Conservation (phyloP, 2,329 filamentous ascomycete species). For the Cercospora zeina region DNA sequence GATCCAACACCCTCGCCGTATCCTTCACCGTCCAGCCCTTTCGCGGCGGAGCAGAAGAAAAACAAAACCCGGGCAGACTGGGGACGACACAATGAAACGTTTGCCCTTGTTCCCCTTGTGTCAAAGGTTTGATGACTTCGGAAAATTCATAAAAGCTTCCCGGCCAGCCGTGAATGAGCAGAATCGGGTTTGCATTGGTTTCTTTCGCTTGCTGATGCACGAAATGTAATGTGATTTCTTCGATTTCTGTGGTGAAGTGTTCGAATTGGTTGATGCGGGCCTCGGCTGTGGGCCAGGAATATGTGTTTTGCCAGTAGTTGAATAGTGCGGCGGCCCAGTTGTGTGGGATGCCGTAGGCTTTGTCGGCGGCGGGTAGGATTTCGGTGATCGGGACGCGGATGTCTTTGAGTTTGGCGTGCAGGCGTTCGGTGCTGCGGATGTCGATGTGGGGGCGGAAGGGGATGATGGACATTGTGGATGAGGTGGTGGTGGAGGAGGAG, state of each 20-base stretch:
- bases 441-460: constrained; percentile 42
- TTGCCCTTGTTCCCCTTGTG: constrained; percentile 29
- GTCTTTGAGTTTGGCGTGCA: constrained; percentile 42
- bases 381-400: constrained; percentile 39
- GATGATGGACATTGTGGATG: constrained; percentile 28
- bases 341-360: constrained; percentile 40
- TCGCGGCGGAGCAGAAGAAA: constrained; percentile 43
- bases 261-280: constrained; percentile 38
- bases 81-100: constrained; percentile 61
- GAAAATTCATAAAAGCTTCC: constrained; percentile 50
- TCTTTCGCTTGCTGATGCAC: constrained; percentile 40
- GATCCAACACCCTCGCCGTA: constrained; percentile 43
- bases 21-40: constrained; percentile 43
- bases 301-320: constrained; percentile 40
- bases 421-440: constrained; percentile 40
- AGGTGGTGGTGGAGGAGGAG: not conserved
- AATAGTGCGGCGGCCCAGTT: constrained; percentile 43
- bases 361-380: constrained; percentile 42
- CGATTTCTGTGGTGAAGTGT: constrained; percentile 43
- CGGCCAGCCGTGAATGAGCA: constrained; percentile 51
- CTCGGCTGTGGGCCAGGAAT: constrained; percentile 41
- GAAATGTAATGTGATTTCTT: constrained; percentile 44
- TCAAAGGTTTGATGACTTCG: constrained; percentile 43
- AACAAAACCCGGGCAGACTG: constrained; percentile 58
- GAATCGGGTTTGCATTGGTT: constrained; percentile 45